Evolutionary conservation across 129 eudicot genomes (phyloP).

Genomic region (Glebionis coronaria): DNA sequence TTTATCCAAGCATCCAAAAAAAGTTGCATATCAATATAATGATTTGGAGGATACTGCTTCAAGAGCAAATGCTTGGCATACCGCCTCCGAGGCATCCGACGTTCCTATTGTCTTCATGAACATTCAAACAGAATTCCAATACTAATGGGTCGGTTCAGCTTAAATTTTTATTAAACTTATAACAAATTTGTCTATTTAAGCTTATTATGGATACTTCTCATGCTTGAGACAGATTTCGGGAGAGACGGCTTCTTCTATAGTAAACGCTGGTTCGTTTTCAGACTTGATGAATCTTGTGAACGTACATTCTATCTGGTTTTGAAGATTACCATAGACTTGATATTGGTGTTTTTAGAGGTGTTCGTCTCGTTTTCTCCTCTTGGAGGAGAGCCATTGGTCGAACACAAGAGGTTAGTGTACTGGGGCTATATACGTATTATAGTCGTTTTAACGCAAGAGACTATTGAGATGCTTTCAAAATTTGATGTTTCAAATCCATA

Average conservation of each 20-base stretch:
- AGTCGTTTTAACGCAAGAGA: too few species aligned
- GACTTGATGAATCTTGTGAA: slow-evolving; percentile 73
- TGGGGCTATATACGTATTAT: too few species aligned
- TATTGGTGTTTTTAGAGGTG: slow-evolving; percentile 85
- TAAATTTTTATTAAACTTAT: neutral
- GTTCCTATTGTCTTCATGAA: slow-evolving; percentile 80
- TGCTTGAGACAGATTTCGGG: slow-evolving; percentile 69
- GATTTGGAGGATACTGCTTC: slow-evolving; percentile 90
- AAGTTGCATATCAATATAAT: slow-evolving; percentile 46
- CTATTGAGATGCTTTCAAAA: too few species aligned
- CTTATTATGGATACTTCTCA: neutral
- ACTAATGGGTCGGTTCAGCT: too few species aligned
- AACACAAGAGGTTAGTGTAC: slow-evolving; percentile 69
- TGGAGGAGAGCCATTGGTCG: slow-evolving; percentile 89
- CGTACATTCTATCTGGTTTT: slow-evolving; percentile 78
- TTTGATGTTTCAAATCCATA: too few species aligned
- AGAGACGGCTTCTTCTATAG: slow-evolving; percentile 76
- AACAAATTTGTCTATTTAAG: neutral
- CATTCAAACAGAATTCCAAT: slow-evolving; percentile 78
- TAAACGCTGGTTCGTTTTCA: slow-evolving; percentile 61
- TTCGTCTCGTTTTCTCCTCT: slow-evolving; percentile 87
- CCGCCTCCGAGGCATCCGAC: slow-evolving; percentile 76
- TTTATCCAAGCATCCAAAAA: slow-evolving; percentile 62
- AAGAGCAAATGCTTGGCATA: too few species aligned
- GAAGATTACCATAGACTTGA: slow-evolving; percentile 98